These are phyloP conservation scores for Vaccinium corymbosum DNA, from an alignment of 148 eudicot genomes.

Conservation along the genomic window DNA sequence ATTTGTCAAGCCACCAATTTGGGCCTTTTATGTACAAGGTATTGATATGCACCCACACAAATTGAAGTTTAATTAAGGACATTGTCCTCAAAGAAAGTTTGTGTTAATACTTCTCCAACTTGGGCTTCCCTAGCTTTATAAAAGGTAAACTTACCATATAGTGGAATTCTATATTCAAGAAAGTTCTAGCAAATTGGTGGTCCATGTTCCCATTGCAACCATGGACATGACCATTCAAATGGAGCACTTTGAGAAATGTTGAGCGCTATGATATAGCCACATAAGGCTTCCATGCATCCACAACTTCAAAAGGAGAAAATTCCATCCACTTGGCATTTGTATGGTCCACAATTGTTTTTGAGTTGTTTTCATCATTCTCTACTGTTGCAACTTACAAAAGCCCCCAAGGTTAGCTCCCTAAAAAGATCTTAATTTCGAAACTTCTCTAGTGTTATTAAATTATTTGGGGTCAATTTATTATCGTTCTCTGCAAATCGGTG, in stretches of 20 bases:
- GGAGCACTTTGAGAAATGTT: not conserved
- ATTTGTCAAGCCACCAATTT: too few species aligned
- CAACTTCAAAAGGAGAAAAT: constrained; percentile 7
- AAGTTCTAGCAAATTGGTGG: not conserved
- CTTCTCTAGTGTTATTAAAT: not conserved
- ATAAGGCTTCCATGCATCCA: not conserved
- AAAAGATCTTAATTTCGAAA: too few species aligned
- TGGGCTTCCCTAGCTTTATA: not conserved
- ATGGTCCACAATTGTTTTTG: not conserved
- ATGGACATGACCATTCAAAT: not conserved
- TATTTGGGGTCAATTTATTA: too few species aligned
- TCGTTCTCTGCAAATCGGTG: too few species aligned
- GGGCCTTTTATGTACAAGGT: too few species aligned
- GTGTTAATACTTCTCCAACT: too few species aligned
- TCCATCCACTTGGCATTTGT: not conserved
- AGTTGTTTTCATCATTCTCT: not conserved
- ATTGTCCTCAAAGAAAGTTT: too few species aligned
- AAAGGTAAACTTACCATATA: not conserved
- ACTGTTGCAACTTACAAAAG: not conserved
- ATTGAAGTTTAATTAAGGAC: too few species aligned
- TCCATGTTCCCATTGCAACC: not conserved
- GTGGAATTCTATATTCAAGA: not conserved
- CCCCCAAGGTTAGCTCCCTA: not conserved
- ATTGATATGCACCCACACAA: too few species aligned
- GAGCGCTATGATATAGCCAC: not conserved